Evolutionary conservation across 257 asterid species (phyloP).

Genomic region (Jasminum sambac): DNA sequence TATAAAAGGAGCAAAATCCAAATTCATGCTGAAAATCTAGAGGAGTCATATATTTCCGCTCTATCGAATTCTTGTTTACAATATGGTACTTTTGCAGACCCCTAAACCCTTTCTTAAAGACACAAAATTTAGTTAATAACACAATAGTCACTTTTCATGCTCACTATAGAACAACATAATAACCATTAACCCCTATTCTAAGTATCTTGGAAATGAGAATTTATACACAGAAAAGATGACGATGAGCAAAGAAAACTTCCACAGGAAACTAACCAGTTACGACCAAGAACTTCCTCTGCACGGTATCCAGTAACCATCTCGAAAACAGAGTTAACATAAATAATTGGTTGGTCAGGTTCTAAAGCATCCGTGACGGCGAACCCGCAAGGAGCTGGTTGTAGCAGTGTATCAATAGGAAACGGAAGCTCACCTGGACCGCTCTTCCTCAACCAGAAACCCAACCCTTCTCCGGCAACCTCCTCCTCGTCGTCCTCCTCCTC

Average conservation of each 20-base stretch:
- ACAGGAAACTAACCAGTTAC: constrained; percentile 44
- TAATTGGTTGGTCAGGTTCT: constrained; percentile 54
- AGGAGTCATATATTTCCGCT: not conserved
- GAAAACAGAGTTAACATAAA: constrained; percentile 53
- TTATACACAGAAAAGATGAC: not conserved
- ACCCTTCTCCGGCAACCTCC: constrained; percentile 32
- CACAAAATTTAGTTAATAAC: not conserved
- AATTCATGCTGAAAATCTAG: not conserved
- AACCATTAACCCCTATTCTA: not conserved
- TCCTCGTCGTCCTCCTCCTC: constrained; percentile 46
- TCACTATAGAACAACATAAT: not conserved
- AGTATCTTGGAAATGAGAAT: not conserved
- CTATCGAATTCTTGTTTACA: not conserved
- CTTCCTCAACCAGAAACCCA: constrained; percentile 45
- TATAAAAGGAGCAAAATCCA: not conserved
- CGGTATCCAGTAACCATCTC: constrained; percentile 56
- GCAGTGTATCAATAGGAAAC: constrained; percentile 45
- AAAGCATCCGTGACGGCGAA: constrained; percentile 53
- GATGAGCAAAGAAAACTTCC: not conserved
- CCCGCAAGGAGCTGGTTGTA: constrained; percentile 57
- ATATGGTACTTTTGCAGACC: not conserved
- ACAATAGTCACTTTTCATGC: not conserved
- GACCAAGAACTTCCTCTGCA: constrained; percentile 58
- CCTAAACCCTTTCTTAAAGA: not conserved
- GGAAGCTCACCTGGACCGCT: constrained; percentile 38